Conservation (phyloP, 2,329 filamentous ascomycete species). For the Penicillium sp. region DNA sequence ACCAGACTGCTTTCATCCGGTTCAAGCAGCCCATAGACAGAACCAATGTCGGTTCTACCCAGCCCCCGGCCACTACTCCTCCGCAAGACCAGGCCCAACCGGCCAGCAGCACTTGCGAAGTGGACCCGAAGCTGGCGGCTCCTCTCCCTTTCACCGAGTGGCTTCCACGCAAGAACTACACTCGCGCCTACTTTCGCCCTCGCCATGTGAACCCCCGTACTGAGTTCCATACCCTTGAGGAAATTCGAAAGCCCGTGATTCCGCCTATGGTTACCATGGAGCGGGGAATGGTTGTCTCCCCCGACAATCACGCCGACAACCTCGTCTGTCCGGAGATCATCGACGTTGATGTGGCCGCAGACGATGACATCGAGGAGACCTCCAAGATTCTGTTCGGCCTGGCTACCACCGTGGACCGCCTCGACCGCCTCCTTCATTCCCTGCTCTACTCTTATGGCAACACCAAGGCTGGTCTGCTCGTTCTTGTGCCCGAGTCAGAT, state of each 20-base stretch:
- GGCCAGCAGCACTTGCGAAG: constrained; percentile 28
- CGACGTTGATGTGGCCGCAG: constrained; percentile 38
- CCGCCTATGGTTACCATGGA: constrained; percentile 37
- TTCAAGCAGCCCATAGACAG: constrained; percentile 35
- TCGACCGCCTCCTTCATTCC: constrained; percentile 38
- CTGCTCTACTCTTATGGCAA: constrained; percentile 41
- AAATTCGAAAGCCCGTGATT: constrained; percentile 35
- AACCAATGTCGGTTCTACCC: constrained; percentile 21
- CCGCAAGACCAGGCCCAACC: no score
- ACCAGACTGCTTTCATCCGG: constrained; percentile 32
- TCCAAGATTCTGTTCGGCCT: constrained; percentile 39
- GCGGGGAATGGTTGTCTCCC: constrained; percentile 36
- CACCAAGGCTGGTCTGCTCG: constrained; percentile 38
- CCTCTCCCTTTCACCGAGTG: constrained; percentile 39
- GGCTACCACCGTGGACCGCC: constrained; percentile 41
- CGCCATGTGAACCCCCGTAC: constrained; percentile 33
- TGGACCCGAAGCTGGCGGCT: constrained; percentile 31
- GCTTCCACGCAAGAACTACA: constrained; percentile 43
- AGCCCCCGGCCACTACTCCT: constrained; percentile 2
- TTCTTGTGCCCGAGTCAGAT: constrained; percentile 39
- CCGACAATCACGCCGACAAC: constrained; percentile 27
- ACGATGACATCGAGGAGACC: constrained; percentile 38
- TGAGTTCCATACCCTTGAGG: constrained; percentile 37
- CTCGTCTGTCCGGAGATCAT: constrained; percentile 38
- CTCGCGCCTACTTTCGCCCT: constrained; percentile 40